Base-by-base conservation (phyloP, 1,139 yeast species). In the Taphrina flavorubra region DNA sequence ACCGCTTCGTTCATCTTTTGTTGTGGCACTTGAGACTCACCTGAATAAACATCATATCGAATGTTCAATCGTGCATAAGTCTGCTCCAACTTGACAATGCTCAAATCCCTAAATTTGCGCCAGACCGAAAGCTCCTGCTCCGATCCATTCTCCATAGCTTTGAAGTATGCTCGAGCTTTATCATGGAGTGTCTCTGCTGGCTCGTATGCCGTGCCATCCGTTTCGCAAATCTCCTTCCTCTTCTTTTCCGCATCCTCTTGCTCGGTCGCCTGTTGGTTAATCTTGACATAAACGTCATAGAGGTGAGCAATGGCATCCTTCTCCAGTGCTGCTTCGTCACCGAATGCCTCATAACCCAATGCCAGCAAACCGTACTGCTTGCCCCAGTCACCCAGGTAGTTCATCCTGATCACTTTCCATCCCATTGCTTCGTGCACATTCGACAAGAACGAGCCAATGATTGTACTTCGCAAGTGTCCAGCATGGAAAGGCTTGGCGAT, bases 401-500 rank as follows among this genome's bases (percentile, higher is more conserved):
- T 94, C 81, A 94, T 84, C 81, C 97, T 87, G 73, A 85, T 81
- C 56, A 95, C 99, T 18, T 90, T 86, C 89, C 94, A 94, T 55
- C 98, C 98, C 70, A 88, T 82, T 74, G 87, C 87, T 79, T 92
- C 97, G 77, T 94, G 91, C 78, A 94, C 84, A 79, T 92, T 94
- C 60, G 97, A 81, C 70, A 95, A 79, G 81, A 92, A 94, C n/a
- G 99, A 98, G 75, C 99, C 99, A 78, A 94, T 94, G 77, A 94
- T 94, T 51, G 99, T 94, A 55, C 97, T 90, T 81, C 99, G 88
- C 80, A 94, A 86, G 80, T 94, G 99, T 70, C 99, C 99, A 70
- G 99, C 99, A 77, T 94, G 99, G 89, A 94, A 94, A 14, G 99
- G 99, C 80, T 94, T 94, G 73, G 99, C 99, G 77, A 94, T 94